A percentile compares a stretch with the other conserved stretches of the same genome.
These are phyloP conservation scores for Neonectria punicea DNA, from an alignment of 2,329 filamentous ascomycete genomes.

Conservation along the genomic window DNA sequence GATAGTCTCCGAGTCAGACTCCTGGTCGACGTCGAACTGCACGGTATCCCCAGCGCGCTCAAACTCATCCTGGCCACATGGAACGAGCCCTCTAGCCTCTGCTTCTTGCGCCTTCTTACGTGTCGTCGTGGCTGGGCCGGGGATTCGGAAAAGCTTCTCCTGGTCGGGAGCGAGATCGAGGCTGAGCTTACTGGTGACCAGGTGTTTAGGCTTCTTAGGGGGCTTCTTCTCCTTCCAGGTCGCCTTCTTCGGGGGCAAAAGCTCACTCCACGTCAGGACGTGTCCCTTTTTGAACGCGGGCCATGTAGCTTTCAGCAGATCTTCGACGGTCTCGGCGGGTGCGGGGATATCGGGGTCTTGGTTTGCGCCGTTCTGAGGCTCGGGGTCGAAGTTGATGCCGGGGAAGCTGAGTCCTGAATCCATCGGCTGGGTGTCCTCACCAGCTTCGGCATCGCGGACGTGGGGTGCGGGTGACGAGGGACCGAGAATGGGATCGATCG, in stretches of 20 bases:
- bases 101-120: conserved; percentile 68
- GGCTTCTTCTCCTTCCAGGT: conserved; percentile 83
- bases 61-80: conserved; percentile 53
- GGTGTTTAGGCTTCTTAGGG: conserved; percentile 79
- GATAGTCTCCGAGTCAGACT: conserved; percentile 71
- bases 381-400: conserved; percentile 61
- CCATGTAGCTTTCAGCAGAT: conserved; percentile 82
- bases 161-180: conserved; percentile 89
- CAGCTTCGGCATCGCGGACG: conserved; percentile 53
- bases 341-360: conserved; percentile 73
- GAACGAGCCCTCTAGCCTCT: conserved; percentile 60
- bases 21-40: conserved; percentile 60
- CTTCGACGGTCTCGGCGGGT: conserved; percentile 76
- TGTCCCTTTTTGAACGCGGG: conserved; percentile 82
- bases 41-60: conserved; percentile 49
- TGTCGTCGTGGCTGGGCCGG: conserved; percentile 63
- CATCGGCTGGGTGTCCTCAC: conserved; percentile 48
- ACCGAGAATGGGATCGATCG: conserved; percentile 54
- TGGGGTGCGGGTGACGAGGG: conserved; percentile 58
- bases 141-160: conserved; percentile 85
- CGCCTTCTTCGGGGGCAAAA: conserved; percentile 84
- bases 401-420: conserved; percentile 50
- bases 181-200: conserved; percentile 87
- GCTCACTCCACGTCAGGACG: conserved; percentile 80
- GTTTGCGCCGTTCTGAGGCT: conserved; percentile 60